A percentile compares a stretch with the other conserved stretches of the same genome.
These are phyloP conservation scores for Rubroshorea leprosula DNA, from an alignment of 345 rosid genomes.

Conservation along the genomic window DNA sequence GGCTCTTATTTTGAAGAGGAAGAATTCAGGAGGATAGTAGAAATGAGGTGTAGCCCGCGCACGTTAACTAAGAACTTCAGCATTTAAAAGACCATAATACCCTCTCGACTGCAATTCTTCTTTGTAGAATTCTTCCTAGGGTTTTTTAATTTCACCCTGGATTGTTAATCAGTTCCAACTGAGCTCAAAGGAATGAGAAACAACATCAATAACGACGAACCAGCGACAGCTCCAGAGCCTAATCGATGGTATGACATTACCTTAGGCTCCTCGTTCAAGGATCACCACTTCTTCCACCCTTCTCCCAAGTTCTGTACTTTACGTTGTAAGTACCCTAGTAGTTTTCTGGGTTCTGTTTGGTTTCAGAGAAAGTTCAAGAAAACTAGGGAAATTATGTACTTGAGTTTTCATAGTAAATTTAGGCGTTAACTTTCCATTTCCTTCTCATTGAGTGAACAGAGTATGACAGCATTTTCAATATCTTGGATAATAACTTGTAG, in stretches of 20 bases:
- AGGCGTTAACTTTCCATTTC: not conserved
- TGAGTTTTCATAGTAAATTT: not conserved
- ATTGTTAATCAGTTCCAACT: conserved; percentile 2
- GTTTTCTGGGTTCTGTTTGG: conserved; percentile 12
- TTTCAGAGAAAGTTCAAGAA: not conserved
- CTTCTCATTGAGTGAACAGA: not conserved
- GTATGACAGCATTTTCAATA: not conserved
- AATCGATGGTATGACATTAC: conserved; percentile 62
- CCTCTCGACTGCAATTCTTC: no score
- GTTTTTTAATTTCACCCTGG: no score
- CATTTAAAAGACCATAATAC: conserved; percentile 16
- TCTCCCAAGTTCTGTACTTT: conserved; percentile 62
- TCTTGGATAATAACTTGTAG: not conserved
- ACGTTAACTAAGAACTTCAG: no score
- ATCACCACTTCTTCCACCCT: conserved; percentile 23
- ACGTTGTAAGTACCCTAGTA: conserved; percentile 40
- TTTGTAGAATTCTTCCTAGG: no score
- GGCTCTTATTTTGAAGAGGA: no score
- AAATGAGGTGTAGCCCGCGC: no score
- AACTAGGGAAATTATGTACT: not conserved
- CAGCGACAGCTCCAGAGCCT: conserved; percentile 52
- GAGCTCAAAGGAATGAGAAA: conserved; percentile 18
- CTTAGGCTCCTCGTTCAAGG: conserved; percentile 61
- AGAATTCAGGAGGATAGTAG: no score
- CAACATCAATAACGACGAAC: conserved; percentile 43